phyloP scores from a whole-genome alignment of 371 early-diverging fungal genomes.

The Lichtheimia ramosa region DNA sequence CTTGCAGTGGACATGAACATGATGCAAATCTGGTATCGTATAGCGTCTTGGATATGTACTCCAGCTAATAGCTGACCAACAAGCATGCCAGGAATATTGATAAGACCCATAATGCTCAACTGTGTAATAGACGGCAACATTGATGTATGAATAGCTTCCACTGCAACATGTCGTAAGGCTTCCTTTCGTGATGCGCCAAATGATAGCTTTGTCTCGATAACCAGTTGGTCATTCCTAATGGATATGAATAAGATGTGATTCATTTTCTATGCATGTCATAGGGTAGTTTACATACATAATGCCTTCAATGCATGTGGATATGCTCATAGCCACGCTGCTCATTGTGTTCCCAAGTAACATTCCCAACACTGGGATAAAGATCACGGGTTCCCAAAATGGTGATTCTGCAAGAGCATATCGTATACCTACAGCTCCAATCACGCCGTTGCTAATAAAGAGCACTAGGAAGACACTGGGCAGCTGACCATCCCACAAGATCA shows the following conservation, averaged over 20 bases:
- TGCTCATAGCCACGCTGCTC: slow-evolving; percentile 80
- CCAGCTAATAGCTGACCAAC: slow-evolving; percentile 87
- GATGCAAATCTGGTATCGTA: slow-evolving; percentile 76
- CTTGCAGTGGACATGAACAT: slow-evolving; percentile 81
- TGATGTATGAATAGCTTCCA: slow-evolving; percentile 72
- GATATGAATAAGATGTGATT: too few species aligned
- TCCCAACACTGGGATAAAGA: slow-evolving; percentile 86
- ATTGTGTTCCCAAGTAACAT: slow-evolving; percentile 89
- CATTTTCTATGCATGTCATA: slow-evolving; percentile 19
- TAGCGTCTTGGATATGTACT: slow-evolving; percentile 73
- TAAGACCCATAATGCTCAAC: slow-evolving; percentile 82
- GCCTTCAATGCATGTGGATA: slow-evolving; percentile 62
- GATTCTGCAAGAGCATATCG: slow-evolving; percentile 65
- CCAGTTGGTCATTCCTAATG: slow-evolving; percentile 49
- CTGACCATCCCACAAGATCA: slow-evolving; percentile 15
- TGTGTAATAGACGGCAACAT: slow-evolving; percentile 80
- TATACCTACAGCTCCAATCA: slow-evolving; percentile 57
- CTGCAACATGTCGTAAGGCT: slow-evolving; percentile 70
- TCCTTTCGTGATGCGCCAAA: slow-evolving; percentile 88
- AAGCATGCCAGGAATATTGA: slow-evolving; percentile 91
- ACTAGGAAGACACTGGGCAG: slow-evolving; percentile 48
- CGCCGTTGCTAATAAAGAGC: slow-evolving; percentile 44
- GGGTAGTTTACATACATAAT: slow-evolving; percentile 29
- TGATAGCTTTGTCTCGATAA: slow-evolving; percentile 70
- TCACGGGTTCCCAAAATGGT: slow-evolving; percentile 73